Conservation (phyloP, 352 stramenopile genomes). For the Halophytophthora batemanensis region DNA sequence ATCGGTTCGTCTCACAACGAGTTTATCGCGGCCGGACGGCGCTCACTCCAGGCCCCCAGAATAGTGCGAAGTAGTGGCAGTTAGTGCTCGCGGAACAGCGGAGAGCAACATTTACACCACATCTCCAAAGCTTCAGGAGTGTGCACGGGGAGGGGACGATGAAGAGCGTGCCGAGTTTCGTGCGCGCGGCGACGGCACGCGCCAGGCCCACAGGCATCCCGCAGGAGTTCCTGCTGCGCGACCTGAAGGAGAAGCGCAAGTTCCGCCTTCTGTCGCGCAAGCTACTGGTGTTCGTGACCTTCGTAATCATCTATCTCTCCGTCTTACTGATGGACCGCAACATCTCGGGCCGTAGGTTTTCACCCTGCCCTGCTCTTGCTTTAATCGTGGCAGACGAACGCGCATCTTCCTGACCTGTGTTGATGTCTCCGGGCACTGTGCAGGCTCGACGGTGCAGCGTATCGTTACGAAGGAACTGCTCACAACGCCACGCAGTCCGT, state of each 20-base stretch:
- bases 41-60: too few species aligned
- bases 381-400: neutral
- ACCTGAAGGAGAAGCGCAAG: constrained; percentile 71
- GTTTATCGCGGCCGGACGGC: too few species aligned
- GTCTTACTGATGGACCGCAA: constrained; percentile 66
- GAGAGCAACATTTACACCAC: neutral
- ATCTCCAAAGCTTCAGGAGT: too few species aligned
- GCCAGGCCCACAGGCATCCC: constrained; percentile 28
- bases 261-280: constrained; percentile 64
- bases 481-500: constrained; percentile 31
- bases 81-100: neutral
- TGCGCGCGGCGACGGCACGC: constrained; percentile 21
- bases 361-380: neutral
- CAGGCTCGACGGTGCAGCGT: constrained; percentile 49
- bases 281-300: constrained; percentile 60
- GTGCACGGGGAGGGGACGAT: constrained; percentile 12
- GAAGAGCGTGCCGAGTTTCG: constrained; percentile 43
- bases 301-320: constrained; percentile 57
- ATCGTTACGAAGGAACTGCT: constrained; percentile 60
- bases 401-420: too few species aligned
- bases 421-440: neutral
- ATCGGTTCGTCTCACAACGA: too few species aligned
- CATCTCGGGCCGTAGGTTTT: constrained; percentile 53
- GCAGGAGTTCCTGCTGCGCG: constrained; percentile 49
- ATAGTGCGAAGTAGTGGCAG: too few species aligned